phyloP scores from a whole-genome alignment of 352 stramenopile genomes.

The Phytophthora kernoviae region DNA sequence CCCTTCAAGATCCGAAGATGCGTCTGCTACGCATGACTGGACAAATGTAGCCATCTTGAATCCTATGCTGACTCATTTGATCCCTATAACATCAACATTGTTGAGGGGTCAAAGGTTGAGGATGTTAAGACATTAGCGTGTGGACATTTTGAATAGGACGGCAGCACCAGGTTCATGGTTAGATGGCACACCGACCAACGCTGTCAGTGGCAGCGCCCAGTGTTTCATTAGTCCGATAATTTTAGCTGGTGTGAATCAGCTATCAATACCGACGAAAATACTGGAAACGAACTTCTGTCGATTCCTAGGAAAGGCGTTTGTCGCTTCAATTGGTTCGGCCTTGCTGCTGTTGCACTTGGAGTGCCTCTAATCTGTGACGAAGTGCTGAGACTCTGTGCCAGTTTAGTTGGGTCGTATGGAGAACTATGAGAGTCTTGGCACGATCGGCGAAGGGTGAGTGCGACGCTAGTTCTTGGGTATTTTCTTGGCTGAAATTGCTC shows the following conservation, averaged over 20 bases:
- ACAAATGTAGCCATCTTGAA: constrained; percentile 21
- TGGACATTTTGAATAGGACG: neutral
- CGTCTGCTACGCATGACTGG: constrained; percentile 16
- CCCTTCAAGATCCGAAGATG: constrained; percentile 31
- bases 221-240: constrained; percentile 12
- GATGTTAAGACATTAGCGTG: neutral
- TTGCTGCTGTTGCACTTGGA: constrained; percentile 2
- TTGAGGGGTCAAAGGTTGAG: too few relatives aligned
- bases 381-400: constrained; percentile 4
- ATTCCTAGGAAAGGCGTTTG: constrained; percentile 21
- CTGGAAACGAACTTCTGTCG: constrained; percentile 36
- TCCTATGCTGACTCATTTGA: neutral
- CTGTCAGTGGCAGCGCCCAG: neutral
- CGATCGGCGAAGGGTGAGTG: constrained; percentile 85
- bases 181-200: neutral
- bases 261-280: constrained; percentile 35
- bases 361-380: constrained; percentile 2
- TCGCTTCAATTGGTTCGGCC: constrained; percentile 7
- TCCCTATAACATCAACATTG: neutral
- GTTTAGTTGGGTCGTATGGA: constrained; percentile 52
- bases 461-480: neutral
- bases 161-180: neutral
- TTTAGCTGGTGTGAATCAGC: constrained; percentile 23
- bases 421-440: constrained; percentile 89
- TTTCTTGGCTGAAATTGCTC: constrained; percentile 3